A percentile compares a stretch with the other conserved stretches of the same genome.
Evolutionary conservation across 306 rosid species (phyloP).

Genomic region (Bauhinia variegata): DNA sequence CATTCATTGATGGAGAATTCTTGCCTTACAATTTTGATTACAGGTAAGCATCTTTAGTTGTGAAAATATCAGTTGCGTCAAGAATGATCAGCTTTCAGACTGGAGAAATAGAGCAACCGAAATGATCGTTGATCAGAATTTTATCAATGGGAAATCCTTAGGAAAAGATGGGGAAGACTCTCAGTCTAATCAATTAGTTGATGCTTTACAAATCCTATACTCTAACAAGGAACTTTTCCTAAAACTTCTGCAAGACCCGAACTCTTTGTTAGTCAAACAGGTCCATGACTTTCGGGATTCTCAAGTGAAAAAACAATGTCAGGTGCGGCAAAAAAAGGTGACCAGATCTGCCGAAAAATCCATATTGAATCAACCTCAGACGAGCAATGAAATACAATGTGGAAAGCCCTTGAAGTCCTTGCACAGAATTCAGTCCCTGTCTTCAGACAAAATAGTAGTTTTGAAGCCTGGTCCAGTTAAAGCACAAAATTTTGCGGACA

Average conservation of each 20-base stretch:
- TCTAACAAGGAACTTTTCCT: slow-evolving; percentile 73
- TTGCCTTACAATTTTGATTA: slow-evolving; percentile 17
- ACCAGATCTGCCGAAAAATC: slow-evolving; percentile 27
- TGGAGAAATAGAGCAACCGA: slow-evolving; percentile 51
- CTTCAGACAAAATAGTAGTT: slow-evolving; percentile 53
- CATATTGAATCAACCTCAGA: slow-evolving; percentile 35
- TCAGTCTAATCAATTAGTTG: slow-evolving; percentile 63
- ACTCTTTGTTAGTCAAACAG: slow-evolving; percentile 66
- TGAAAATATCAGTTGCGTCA: slow-evolving; percentile 46
- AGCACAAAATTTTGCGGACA: slow-evolving; percentile 33
- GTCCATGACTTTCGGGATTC: slow-evolving; percentile 51
- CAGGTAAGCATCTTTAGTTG: slow-evolving; percentile 51
- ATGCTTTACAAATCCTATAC: slow-evolving; percentile 67
- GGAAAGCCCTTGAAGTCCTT: slow-evolving; percentile 38
- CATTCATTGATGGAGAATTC: too few relatives aligned
- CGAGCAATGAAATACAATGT: slow-evolving; percentile 38
- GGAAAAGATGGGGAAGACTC: slow-evolving; percentile 47
- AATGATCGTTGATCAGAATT: slow-evolving; percentile 50
- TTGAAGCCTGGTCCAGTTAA: slow-evolving; percentile 47
- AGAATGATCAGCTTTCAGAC: slow-evolving; percentile 34
- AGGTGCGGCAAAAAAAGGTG: slow-evolving; percentile 35
- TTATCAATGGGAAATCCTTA: slow-evolving; percentile 43
- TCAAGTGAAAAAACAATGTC: slow-evolving; percentile 42
- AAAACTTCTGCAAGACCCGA: slow-evolving; percentile 74
- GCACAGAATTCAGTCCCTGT: slow-evolving; percentile 28